Conservation (phyloP, 2,329 filamentous ascomycete species). For the Fonsecaea multimorphosa region DNA sequence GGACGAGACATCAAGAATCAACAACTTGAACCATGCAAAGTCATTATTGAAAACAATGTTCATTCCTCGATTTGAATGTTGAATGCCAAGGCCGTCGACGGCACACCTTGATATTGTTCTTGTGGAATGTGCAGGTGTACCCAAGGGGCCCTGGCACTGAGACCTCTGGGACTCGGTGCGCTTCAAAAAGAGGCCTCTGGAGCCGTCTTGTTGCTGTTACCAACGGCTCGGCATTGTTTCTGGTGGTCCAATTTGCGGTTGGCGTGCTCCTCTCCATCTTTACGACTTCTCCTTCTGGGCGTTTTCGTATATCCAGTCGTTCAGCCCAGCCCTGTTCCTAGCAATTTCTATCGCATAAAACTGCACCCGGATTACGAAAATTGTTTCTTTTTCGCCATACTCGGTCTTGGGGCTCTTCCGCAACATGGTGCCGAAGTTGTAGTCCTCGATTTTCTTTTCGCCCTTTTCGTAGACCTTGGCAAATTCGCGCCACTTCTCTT, state of each 20-base stretch:
- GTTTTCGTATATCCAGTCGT: conserved; percentile 96
- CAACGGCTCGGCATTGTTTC: neutral
- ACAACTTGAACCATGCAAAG: conserved; percentile 2
- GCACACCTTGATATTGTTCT: conserved; percentile 42
- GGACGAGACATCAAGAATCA: conserved; percentile 8
- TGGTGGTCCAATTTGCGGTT: neutral
- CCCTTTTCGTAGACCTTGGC: conserved; percentile 88
- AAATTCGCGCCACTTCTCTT: conserved; percentile 93
- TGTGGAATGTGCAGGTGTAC: conserved; percentile 33
- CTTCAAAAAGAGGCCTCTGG: neutral
- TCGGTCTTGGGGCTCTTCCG: conserved; percentile 77
- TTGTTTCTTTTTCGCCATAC: conserved; percentile 86
- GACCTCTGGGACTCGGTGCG: neutral
- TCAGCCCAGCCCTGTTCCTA: conserved; percentile 83
- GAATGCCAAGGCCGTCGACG: conserved; percentile 3
- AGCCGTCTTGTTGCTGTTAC: neutral
- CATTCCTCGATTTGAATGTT: conserved; percentile 5
- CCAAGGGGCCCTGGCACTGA: neutral
- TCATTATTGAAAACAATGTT: conserved; percentile 2
- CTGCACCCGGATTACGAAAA: conserved; percentile 85
- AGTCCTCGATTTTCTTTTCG: conserved; percentile 78
- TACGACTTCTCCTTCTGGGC: conserved; percentile 62
- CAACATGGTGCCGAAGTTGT: conserved; percentile 96
- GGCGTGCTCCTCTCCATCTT: neutral
- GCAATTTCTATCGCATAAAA: conserved; percentile 81